Base-by-base conservation (phyloP, 2,329 filamentous ascomycete genomes). In the Escovopsis sp. region DNA sequence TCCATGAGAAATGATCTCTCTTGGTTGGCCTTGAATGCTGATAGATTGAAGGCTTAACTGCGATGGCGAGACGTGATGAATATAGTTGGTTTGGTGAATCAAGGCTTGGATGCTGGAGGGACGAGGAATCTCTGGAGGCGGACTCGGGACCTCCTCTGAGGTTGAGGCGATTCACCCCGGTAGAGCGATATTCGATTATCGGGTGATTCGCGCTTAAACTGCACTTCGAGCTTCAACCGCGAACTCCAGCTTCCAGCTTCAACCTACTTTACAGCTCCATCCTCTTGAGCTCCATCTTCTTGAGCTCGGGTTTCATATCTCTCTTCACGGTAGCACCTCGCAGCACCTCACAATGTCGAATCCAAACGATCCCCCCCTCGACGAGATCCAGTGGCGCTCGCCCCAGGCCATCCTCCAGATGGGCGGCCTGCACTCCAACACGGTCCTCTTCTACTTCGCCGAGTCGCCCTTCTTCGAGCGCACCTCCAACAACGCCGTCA, bases 301-400 rank as follows among this genome's bases (percentile, higher is more conserved):
- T 9, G 15, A 39, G 38, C 18, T 39, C 23, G 23, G 23, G 23
- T 19, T 33, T 37, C 35, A 23, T 15, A 10, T 23, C 10, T 26
- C n/a, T 33, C 37, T 19, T 19, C 32, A 41, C 18, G 4, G 2
- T 33, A 35, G 28, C 28, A 7, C 12, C 33, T 6, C 19, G 4
- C 8, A 36, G 33, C 26, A 19, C 28, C 3, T 39, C 42, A 53
- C 40, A 42, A 73, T 72, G 67, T 57, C 59, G 23, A 58, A 63
- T 36, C 60, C 66, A 12, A 64, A 66, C 52, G 71, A 73, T 1
- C 65, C 69, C 2, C 69, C 72, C 6, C 66, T 80, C 46, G 78
- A 82, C 57, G 78, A 82, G 64, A 79, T 80, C 47, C 74, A 77
- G 66, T 82, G 77, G 77, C 68, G 67, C 46, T 68, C 70, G 33